Evolutionary conservation across 257 asterid species (phyloP), one percentile per base, ranked within the genome.

Genomic region (Eucommia ulmoides): DNA sequence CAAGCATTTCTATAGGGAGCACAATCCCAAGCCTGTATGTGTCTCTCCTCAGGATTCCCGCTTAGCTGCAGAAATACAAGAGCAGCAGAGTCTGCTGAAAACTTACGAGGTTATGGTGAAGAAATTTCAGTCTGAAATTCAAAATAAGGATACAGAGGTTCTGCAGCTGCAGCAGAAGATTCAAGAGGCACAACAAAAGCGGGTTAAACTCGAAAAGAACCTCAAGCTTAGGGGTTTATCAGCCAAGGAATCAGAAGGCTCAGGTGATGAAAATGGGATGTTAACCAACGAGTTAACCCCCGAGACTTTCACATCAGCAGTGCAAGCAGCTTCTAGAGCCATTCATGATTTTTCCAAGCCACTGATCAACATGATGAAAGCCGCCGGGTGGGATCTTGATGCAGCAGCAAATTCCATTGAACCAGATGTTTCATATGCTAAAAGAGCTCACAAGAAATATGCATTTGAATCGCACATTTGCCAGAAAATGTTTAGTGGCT

Each of bases 351-450:
- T 91, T 52, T 91, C 99, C 51, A 91, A 91, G 72, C 99, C 99
- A 14, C 62, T 91, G 53, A 91, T 91, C 73, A 91, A 86, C 69
- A 83, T 91, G 99, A 86, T 91, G 99, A 91, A 91, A 72, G 99
- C 97, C 24, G 94, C 97, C 57, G 99, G 94, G 22, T 91, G 99
- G 99, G 99, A 91, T 72, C 95, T 91, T 53, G 99, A 91, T 68
- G 79, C 88, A 8, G 96, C 99, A 5, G 97, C 99, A 33, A 70
- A 75, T 70, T 83, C 99, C 57, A 79, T 91, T 2, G 96, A 86
- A 63, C 92, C 95, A 8, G 58, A 75, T 47, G 65, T 83, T 47
- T 52, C 41, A 49, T 91, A 91, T 53, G 87, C 89, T 19, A 91
- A 86, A 79, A 70, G 99, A 66, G 96, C 95, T 58, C 96, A 91